These are phyloP conservation scores for Gracilaria vermiculophylla DNA, from an alignment of 23 red algal genomes.

Conservation along the genomic window DNA sequence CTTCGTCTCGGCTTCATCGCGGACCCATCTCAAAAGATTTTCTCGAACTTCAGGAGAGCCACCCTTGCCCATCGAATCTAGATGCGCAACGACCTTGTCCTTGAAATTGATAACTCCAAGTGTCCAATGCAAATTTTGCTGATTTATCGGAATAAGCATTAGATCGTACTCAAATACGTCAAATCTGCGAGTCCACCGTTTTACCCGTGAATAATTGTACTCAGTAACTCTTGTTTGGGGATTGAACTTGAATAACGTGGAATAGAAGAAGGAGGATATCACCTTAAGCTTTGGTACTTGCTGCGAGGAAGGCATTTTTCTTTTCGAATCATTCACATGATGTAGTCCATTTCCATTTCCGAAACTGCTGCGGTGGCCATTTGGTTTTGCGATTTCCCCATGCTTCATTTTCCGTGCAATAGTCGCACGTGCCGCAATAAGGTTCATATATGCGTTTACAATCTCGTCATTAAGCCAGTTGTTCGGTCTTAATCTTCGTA, in stretches of 20 bases:
- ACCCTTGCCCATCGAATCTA: slow-evolving; percentile 77
- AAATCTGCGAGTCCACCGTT: slow-evolving; percentile 86
- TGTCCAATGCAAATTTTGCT: slow-evolving; percentile 89
- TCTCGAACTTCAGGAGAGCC: slow-evolving; percentile 57
- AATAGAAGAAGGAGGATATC: slow-evolving; percentile 88
- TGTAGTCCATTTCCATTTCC: not conserved
- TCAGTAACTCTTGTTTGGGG: slow-evolving; percentile 8
- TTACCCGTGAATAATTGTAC: slow-evolving; percentile 85
- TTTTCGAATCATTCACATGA: not conserved
- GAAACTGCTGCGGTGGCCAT: slow-evolving; percentile 1
- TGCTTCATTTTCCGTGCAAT: not conserved
- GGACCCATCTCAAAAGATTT: slow-evolving; percentile 76
- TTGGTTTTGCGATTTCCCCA: slow-evolving; percentile 4
- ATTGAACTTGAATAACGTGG: slow-evolving; percentile 59
- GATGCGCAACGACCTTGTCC: slow-evolving; percentile 53
- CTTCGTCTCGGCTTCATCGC: slow-evolving; percentile 80
- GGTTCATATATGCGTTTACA: slow-evolving; percentile 84
- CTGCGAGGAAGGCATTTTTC: not conserved
- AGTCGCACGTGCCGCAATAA: slow-evolving; percentile 60
- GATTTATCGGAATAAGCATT: slow-evolving; percentile 92
- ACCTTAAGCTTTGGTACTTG: slow-evolving; percentile 42
- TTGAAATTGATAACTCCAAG: slow-evolving; percentile 79
- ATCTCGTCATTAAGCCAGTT: slow-evolving; percentile 96
- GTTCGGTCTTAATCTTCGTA: slow-evolving; percentile 65
- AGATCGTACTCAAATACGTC: slow-evolving; percentile 78